Conservation (phyloP, 495 filamentous ascomycete genomes). For the Pseudoneurospora amorphoporcata region DNA sequence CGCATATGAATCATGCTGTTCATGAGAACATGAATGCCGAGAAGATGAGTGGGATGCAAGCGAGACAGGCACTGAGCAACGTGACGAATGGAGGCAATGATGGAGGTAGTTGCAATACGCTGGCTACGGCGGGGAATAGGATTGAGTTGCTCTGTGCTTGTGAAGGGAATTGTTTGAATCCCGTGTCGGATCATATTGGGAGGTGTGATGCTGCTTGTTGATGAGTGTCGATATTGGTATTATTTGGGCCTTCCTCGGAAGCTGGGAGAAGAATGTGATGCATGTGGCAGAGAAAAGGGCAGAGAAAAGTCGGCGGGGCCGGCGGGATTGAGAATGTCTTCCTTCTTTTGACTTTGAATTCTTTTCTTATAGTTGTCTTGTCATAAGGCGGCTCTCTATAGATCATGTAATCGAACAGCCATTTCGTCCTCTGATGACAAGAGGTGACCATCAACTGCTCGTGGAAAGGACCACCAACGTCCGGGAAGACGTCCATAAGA, state of each 20-base stretch:
- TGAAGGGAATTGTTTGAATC: slow-evolving; percentile 28
- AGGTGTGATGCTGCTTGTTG: slow-evolving; percentile 19
- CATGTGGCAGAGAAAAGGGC: not conserved
- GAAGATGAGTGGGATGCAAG: not conserved
- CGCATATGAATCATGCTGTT: not conserved
- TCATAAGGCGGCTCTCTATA: not conserved
- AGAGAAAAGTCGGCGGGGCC: not conserved
- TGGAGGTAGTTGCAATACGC: slow-evolving; percentile 1
- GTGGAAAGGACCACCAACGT: not conserved
- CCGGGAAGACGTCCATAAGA: not conserved
- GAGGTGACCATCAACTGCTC: no score
- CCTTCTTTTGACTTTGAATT: not conserved
- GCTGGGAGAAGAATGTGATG: no score
- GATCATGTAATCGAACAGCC: not conserved
- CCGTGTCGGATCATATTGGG: slow-evolving; percentile 18
- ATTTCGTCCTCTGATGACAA: no score
- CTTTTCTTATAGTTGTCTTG: not conserved
- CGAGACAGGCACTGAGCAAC: not conserved
- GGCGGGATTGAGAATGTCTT: not conserved
- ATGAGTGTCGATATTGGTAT: not conserved
- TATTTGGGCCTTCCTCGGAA: no score
- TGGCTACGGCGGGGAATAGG: slow-evolving; percentile 12
- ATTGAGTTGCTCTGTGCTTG: slow-evolving; percentile 32
- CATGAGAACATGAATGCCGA: not conserved
- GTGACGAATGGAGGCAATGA: not conserved